Percentiles rank a stretch among this genome's conserved stretches.
Evolutionary conservation across 441 rosid species (phyloP).

Genomic region (Flueggea neowawraea): DNA sequence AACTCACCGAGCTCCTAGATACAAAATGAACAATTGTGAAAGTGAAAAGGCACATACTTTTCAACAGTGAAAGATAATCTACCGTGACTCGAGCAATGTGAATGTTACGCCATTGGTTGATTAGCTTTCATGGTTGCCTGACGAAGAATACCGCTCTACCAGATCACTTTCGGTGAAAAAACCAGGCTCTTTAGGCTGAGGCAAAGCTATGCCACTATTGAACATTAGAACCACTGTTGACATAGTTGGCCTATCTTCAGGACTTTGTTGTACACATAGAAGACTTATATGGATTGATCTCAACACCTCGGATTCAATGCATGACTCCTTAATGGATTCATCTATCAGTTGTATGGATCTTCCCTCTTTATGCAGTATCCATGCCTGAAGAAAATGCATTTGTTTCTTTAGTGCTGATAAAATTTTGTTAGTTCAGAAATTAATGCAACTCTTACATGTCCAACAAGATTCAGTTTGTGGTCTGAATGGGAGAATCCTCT

Average conservation of each 20-base stretch:
- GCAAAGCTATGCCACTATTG: conserved; percentile 18
- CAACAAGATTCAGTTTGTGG: too few relatives aligned
- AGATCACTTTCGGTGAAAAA: conserved; percentile 16
- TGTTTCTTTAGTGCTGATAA: too few relatives aligned
- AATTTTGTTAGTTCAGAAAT: too few relatives aligned
- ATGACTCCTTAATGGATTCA: neutral
- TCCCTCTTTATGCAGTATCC: too few relatives aligned
- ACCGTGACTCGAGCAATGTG: conserved; percentile 2
- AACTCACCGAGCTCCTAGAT: too few relatives aligned
- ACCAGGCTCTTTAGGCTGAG: conserved; percentile 16
- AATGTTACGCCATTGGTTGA: conserved; percentile 1
- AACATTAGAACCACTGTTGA: conserved; percentile 26
- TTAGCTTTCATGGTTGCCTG: neutral
- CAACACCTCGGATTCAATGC: neutral
- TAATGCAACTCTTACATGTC: too few relatives aligned
- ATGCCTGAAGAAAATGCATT: too few relatives aligned
- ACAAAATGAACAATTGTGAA: too few relatives aligned
- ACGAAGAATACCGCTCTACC: neutral
- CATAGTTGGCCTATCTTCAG: conserved; percentile 29
- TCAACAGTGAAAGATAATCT: too few relatives aligned
- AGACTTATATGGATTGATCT: conserved; percentile 30
- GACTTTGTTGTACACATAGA: conserved; percentile 28
- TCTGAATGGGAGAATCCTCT: too few relatives aligned
- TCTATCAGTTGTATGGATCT: neutral
- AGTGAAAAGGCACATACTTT: too few relatives aligned